phyloP scores from a whole-genome alignment of 306 rosid genomes.

The Lathyrus aphaca region DNA sequence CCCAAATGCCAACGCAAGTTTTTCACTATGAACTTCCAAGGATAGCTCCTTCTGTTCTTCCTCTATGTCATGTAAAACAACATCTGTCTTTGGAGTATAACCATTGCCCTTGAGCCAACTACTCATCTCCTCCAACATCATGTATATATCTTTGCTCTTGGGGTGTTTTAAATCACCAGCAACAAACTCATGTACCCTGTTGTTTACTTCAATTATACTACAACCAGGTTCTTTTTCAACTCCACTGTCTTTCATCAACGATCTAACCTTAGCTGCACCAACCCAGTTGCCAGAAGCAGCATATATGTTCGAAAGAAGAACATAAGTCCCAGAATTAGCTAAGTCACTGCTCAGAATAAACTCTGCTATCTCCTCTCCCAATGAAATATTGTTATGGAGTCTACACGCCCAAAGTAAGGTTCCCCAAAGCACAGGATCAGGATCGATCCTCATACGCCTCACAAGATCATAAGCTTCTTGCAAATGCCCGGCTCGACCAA shows the following conservation, averaged over 20 bases:
- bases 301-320: conserved; percentile 78
- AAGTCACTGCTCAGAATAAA: conserved; percentile 57
- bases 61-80: conserved; percentile 71
- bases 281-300: conserved; percentile 75
- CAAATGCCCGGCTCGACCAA: conserved; percentile 72
- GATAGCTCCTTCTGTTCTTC: conserved; percentile 68
- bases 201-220: conserved; percentile 72
- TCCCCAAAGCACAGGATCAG: conserved; percentile 83
- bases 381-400: conserved; percentile 58
- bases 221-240: conserved; percentile 89
- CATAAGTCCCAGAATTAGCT: conserved; percentile 78
- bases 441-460: conserved; percentile 60
- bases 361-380: conserved; percentile 77
- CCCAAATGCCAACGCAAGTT: conserved; percentile 84
- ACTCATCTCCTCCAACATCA: conserved; percentile 67
- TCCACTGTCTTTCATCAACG: conserved; percentile 70
- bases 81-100: conserved; percentile 63
- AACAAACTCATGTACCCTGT: conserved; percentile 71
- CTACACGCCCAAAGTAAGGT: conserved; percentile 82
- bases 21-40: conserved; percentile 83
- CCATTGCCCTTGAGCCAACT: conserved; percentile 62
- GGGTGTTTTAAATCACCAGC: conserved; percentile 77
- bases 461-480: conserved; percentile 74
- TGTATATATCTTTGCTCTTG: conserved; percentile 62
- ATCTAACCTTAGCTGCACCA: conserved; percentile 72